These are phyloP conservation scores for Lentinula sp. DNA, from an alignment of 768 basidiomycete species.

Conservation along the genomic window DNA sequence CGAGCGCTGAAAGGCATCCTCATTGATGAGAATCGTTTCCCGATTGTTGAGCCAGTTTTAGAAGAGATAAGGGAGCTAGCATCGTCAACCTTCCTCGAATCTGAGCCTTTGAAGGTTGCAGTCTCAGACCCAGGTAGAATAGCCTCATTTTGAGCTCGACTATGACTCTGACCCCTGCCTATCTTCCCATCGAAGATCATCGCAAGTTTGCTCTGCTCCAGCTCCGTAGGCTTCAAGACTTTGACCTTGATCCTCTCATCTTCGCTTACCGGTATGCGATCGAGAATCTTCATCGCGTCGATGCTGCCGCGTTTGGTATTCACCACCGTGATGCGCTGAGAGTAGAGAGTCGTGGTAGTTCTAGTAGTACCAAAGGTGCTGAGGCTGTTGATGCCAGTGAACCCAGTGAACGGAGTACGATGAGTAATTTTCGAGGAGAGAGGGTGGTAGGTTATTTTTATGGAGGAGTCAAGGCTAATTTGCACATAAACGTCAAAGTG, in stretches of 20 bases:
- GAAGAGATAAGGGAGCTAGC: not conserved
- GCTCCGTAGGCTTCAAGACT: constrained; percentile 12
- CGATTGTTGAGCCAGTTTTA: not conserved
- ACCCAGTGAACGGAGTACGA: constrained; percentile 22
- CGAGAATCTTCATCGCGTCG: constrained; percentile 27
- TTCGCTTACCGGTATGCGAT: constrained; percentile 34
- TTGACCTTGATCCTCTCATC: constrained; percentile 15
- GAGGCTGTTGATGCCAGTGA: not conserved
- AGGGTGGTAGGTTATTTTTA: constrained; percentile 35
- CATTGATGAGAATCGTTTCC: not conserved
- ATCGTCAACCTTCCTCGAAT: not conserved
- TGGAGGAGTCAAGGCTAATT: constrained; percentile 31
- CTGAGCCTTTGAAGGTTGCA: not conserved
- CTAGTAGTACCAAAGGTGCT: constrained; percentile 15
- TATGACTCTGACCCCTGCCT: not conserved
- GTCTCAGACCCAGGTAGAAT: not conserved
- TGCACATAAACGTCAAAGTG: not conserved
- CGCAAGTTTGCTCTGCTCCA: not conserved
- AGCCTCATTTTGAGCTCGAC: not conserved
- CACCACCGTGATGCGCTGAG: constrained; percentile 30
- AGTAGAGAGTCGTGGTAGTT: constrained; percentile 22
- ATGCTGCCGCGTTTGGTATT: constrained; percentile 28
- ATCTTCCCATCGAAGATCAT: not conserved
- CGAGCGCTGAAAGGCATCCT: not conserved
- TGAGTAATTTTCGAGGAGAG: constrained; percentile 25